Evolutionary conservation across 768 basidiomycete species (phyloP), one percentile per base, ranked within the genome.

Genomic region (Boletus coccyginus): DNA sequence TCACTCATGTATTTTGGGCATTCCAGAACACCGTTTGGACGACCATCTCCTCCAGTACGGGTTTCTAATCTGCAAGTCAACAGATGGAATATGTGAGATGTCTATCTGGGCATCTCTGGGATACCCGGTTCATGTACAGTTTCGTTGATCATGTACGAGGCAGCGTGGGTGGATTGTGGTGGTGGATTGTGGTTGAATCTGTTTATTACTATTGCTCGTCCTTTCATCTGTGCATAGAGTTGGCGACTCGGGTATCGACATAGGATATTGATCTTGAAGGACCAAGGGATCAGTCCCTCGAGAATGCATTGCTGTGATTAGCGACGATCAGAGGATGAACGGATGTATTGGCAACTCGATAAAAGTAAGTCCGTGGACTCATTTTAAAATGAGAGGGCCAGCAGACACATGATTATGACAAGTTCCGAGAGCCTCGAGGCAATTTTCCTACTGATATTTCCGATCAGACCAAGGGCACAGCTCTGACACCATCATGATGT

Each of bases 21-120:
- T 52, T 60, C 27, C 48, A 69, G 68, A 56, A 60, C 44, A 52
- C 49, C 24, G 13, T 69, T 71, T 52, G 71, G 58, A 33, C 61
- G 70, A 31, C 69, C 71, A 3, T 62, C 71, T 24, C 69, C 70
- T 43, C 56, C 35, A 29, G 48, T 49, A 29, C 58, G 16, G 27
- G 40, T 42, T 48, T 46, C 52, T 50, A 36, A 60, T 50, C 13
- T 47, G 49, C 38, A 53, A 49, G 35, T 29, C 33, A 31, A 56
- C n/a, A 50, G 41, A 38, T 51, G 36, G 42, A 44, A 61, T 43
- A 19, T 8, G 16, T 49, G 33, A 62, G 39, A 48, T 44, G 42
- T 41, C 42, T 29, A 54, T 32, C 16, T 47, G 35, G 21, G 40
- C 44, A 17, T 50, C 46, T 42, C 19, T 10, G 38, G 43, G 29